Percentiles rank a stretch among this genome's conserved stretches.
phyloP scores from a whole-genome alignment of 2,329 filamentous ascomycete species.

The Fusarium hainanense region DNA sequence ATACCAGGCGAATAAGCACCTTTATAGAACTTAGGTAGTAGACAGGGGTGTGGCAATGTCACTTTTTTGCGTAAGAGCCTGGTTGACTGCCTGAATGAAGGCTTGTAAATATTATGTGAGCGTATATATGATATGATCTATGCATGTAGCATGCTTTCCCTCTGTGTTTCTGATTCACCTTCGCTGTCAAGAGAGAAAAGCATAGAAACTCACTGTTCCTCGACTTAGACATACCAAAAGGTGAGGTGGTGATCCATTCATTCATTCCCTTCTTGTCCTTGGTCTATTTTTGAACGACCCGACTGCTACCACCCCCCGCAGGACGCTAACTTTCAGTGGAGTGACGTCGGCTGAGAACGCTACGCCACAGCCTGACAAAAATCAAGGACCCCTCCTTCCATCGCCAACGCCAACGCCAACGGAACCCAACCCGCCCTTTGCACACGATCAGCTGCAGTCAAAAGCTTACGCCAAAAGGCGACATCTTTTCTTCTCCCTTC shows the following conservation, averaged over 20 bases:
- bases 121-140: neutral
- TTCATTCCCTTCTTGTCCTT: neutral
- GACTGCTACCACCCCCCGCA: constrained; percentile 19
- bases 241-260: constrained; percentile 3
- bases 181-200: neutral
- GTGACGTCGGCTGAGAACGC: constrained; percentile 25
- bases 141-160: neutral
- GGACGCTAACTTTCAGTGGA: constrained; percentile 37
- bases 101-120: neutral
- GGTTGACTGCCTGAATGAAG: neutral
- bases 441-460: constrained; percentile 25
- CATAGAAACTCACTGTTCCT: neutral
- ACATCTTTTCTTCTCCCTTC: neutral
- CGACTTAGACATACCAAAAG: neutral
- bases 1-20: neutral
- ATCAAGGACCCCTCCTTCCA: constrained; percentile 31
- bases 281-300: constrained; percentile 25
- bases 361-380: constrained; percentile 28
- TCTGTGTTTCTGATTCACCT: neutral
- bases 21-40: neutral
- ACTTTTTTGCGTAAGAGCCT: neutral
- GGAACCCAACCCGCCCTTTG: constrained; percentile 11
- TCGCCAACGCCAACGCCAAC: neutral
- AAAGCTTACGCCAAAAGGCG: constrained; percentile 8
- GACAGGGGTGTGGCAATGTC: neutral